Evolutionary conservation across 1,139 yeast species (phyloP).

Genomic region (Sugiyamaella pinicola): DNA sequence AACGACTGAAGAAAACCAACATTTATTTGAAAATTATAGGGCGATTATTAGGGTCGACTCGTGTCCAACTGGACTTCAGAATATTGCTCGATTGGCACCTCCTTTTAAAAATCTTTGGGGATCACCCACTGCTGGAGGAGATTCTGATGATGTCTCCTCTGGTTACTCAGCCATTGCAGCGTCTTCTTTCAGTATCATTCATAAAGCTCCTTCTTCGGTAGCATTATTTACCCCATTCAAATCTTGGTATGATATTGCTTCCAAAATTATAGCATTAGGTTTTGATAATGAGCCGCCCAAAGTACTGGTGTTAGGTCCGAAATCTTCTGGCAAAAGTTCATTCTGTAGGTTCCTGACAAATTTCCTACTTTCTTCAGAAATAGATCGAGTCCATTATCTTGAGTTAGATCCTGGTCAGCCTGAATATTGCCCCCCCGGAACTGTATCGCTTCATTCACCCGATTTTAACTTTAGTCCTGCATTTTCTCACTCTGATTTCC

Average conservation of each 20-base stretch:
- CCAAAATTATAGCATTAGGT: slow-evolving; percentile 19
- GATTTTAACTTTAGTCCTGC: slow-evolving; percentile 39
- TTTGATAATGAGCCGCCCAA: slow-evolving; percentile 23
- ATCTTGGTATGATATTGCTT: slow-evolving; percentile 35
- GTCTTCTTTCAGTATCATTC: slow-evolving; percentile 24
- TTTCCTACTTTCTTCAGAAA: slow-evolving; percentile 34
- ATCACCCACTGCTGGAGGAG: not conserved
- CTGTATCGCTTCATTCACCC: slow-evolving; percentile 51
- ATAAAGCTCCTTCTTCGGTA: slow-evolving; percentile 24
- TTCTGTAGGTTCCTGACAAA: slow-evolving; percentile 61
- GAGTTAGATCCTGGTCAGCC: slow-evolving; percentile 95
- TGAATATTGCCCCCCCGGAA: slow-evolving; percentile 73
- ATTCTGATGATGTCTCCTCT: not conserved
- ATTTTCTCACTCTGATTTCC: slow-evolving; percentile 39
- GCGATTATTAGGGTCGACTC: slow-evolving; percentile 49
- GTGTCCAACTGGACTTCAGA: slow-evolving; percentile 48
- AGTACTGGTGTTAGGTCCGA: slow-evolving; percentile 61
- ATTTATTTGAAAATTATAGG: slow-evolving; percentile 41
- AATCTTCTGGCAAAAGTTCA: slow-evolving; percentile 85
- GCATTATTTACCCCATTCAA: slow-evolving; percentile 26
- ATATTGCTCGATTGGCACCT: slow-evolving; percentile 52
- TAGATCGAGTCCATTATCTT: slow-evolving; percentile 48
- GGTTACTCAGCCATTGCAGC: not conserved
- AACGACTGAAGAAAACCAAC: slow-evolving; percentile 16
- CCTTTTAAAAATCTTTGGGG: slow-evolving; percentile 48